Base-by-base conservation (phyloP, 148 eudicot species). In the Suaeda aralocaspica region DNA sequence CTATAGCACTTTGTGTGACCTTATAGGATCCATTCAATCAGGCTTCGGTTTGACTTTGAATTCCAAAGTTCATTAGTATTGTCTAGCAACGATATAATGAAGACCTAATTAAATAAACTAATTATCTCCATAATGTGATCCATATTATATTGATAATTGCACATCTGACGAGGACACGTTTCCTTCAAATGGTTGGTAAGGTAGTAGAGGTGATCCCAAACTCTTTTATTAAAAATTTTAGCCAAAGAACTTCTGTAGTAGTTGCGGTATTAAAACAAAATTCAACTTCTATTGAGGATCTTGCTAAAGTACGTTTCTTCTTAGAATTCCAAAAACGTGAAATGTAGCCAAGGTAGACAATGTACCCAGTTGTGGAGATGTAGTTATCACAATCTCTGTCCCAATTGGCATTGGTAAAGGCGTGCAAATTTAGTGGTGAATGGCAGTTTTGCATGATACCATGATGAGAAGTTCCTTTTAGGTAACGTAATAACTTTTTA, bases 401-500 rank as follows among this genome's bases (percentile, higher is more conserved):
- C 58, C 58, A 53, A 24, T 53, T 29, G 4, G 58, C 58, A 22
- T 53, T 14, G 9, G 29, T 22, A 19, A 42, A 76, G 9, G 64
- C 69, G 22, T 41, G 41, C 8, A 76, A 53, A 1, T 25, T 1
- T 9, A 31, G 21, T 10, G 31, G 18, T 22, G 41, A 14, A 19
- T 9, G 4, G 0, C 2, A 29, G 9, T 25, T 8, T 16, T n/a
- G 25, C 8, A 25, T 30, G 21, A 69, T 21, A 13, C 44, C 78
- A 24, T 30, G 36, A 22, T 30, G 13, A 51, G 15, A 2, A 4
- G 63, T 76, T 14, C n/a, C 56, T 31, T 34, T 14, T 0, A 74
- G 4, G 30, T 76, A 76, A 0, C 69, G 68, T 0, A 76, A 12
- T 3, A 76, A 0, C 46, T 7, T 24, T 76, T 76, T 0, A 76